These are phyloP conservation scores for Pneumocystis wakefieldiae DNA, from an alignment of 1,139 yeast genomes.

Conservation along the genomic window DNA sequence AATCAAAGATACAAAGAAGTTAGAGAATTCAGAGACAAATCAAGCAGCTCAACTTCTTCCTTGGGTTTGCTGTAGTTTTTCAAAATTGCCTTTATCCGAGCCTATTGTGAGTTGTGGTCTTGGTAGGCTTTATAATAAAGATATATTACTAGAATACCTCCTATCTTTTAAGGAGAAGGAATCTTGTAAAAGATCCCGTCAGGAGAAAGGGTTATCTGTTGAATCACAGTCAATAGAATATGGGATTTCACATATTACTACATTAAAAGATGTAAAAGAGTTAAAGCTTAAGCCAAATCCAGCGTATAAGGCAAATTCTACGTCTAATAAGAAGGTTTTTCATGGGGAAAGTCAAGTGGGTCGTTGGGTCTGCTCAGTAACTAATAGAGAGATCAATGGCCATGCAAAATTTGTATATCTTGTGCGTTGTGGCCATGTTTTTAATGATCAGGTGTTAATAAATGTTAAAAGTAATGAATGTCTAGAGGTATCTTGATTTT, in stretches of 20 bases:
- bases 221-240: conserved; percentile 16
- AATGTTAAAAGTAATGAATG: conserved; percentile 2
- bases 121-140: conserved; percentile 60
- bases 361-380: conserved; percentile 40
- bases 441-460: conserved; percentile 27
- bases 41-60: conserved; percentile 18
- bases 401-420: conserved; percentile 32
- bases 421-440: conserved; percentile 42
- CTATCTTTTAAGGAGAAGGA: conserved; percentile 24
- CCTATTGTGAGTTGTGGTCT: conserved; percentile 58
- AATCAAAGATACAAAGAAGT: conserved; percentile 17
- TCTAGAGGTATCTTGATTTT: neutral
- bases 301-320: conserved; percentile 5
- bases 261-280: conserved; percentile 38
- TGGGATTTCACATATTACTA: conserved; percentile 32
- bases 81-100: conserved; percentile 26
- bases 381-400: conserved; percentile 28
- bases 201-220: conserved; percentile 12
- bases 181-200: conserved; percentile 10
- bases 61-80: conserved; percentile 34
- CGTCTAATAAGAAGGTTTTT: conserved; percentile 33
- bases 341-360: conserved; percentile 33
- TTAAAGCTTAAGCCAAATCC: conserved; percentile 22
- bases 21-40: conserved; percentile 15
- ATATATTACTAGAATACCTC: conserved; percentile 45